Evolutionary conservation across 1,139 yeast species (phyloP).

Genomic region (Debaryomycetaceae sp.): DNA sequence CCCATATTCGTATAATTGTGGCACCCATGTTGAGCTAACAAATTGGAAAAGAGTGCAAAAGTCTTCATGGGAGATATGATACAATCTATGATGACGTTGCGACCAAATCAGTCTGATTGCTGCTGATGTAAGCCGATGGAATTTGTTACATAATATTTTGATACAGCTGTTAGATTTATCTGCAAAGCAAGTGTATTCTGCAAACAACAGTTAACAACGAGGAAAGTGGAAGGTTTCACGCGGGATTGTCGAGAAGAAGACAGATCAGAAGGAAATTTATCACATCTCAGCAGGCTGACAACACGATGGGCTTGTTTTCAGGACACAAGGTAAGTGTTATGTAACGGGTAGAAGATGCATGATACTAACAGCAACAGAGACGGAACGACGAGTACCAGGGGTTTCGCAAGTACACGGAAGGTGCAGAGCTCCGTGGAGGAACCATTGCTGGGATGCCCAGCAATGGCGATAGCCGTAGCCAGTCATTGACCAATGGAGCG

Average conservation of each 20-base stretch:
- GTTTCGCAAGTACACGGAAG: constrained; percentile 35
- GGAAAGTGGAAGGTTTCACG: not conserved
- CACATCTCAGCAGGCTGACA: no score
- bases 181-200: not conserved
- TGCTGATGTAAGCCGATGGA: no score
- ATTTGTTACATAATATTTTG: no score
- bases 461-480: constrained; percentile 17
- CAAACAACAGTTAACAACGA: not conserved
- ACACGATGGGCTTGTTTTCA: not conserved
- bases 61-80: no score
- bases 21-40: no score
- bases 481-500: constrained; percentile 30
- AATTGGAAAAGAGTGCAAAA: no score
- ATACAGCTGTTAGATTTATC: not conserved
- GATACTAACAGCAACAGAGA: constrained; percentile 6
- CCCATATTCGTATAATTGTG: no score
- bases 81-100: no score
- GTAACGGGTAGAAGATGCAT: not conserved
- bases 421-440: constrained; percentile 25
- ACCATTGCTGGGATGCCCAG: constrained; percentile 25
- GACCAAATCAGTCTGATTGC: no score
- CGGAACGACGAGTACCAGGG: constrained; percentile 27
- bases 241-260: not conserved
- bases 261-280: not conserved
- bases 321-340: not conserved